Percentiles rank a stretch among this genome's conserved stretches.
These are phyloP conservation scores for Chalciporus piperatus DNA, from an alignment of 768 basidiomycete species.

Conservation along the genomic window DNA sequence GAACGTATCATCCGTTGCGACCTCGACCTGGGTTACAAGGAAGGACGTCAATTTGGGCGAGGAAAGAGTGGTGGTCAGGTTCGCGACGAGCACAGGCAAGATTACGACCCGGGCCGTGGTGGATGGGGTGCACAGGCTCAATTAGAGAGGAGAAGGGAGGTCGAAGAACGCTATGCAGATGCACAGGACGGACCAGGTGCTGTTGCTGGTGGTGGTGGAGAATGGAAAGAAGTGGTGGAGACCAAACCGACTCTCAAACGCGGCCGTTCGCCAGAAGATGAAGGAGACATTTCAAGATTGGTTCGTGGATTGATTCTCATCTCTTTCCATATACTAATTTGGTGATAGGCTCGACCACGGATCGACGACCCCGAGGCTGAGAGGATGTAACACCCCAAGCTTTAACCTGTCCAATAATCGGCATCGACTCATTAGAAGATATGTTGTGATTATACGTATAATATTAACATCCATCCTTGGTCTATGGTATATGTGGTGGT, in stretches of 20 bases:
- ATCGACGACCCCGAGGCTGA: slow-evolving; percentile 65
- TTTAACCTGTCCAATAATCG: slow-evolving; percentile 2
- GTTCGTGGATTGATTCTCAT: slow-evolving; percentile 37
- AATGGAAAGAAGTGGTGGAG: slow-evolving; percentile 73
- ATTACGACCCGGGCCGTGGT: slow-evolving; percentile 95
- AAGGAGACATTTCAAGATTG: slow-evolving; percentile 55
- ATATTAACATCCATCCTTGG: slow-evolving; percentile 3
- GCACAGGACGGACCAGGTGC: slow-evolving; percentile 76
- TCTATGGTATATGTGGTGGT: slow-evolving; percentile 3
- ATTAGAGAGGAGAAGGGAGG: slow-evolving; percentile 72
- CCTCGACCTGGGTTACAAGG: slow-evolving; percentile 93
- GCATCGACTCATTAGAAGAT: slow-evolving; percentile 14
- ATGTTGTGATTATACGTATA: slow-evolving; percentile 14
- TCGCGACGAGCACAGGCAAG: slow-evolving; percentile 93
- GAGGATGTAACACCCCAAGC: slow-evolving; percentile 63
- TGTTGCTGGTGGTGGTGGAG: slow-evolving; percentile 79
- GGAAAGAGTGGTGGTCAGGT: slow-evolving; percentile 98
- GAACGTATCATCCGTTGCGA: slow-evolving; percentile 98
- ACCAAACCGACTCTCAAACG: slow-evolving; percentile 54
- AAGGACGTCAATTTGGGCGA: slow-evolving; percentile 95
- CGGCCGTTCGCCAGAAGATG: slow-evolving; percentile 75
- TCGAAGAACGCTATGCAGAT: slow-evolving; percentile 85
- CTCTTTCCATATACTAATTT: slow-evolving; percentile 4
- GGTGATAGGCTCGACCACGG: slow-evolving; percentile 51
- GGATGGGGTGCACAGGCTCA: slow-evolving; percentile 92